These are phyloP conservation scores for Cryptococcus wingfieldii DNA, from an alignment of 1,284 basidiomycete species.

Conservation along the genomic window DNA sequence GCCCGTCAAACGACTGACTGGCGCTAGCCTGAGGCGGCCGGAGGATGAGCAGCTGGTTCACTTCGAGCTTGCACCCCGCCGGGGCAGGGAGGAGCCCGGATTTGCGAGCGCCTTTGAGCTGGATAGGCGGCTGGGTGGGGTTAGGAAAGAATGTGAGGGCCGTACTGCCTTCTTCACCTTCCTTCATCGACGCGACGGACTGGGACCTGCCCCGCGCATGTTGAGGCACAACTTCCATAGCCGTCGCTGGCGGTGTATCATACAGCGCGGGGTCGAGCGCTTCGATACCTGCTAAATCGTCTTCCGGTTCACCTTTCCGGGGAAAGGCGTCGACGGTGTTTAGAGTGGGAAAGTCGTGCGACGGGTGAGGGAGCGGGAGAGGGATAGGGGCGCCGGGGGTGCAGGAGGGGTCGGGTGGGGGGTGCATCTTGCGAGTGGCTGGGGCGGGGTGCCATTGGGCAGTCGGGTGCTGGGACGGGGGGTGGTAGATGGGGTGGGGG, in stretches of 20 bases:
- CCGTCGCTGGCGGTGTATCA: not conserved
- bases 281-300: too few species aligned
- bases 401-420: not conserved
- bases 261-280: too few species aligned
- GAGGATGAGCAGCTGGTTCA: constrained; percentile 32
- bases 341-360: too few species aligned
- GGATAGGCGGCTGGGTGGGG: constrained; percentile 10
- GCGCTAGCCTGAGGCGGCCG: constrained; percentile 16
- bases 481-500: not conserved
- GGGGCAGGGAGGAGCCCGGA: constrained; percentile 16
- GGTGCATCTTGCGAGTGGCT: not conserved
- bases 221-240: not conserved
- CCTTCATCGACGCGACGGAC: not conserved
- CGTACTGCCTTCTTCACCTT: not conserved
- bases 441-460: not conserved
- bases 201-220: not conserved
- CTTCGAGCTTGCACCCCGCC: constrained; percentile 21
- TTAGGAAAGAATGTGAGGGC: constrained; percentile 8
- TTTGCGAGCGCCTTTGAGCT: constrained; percentile 8
- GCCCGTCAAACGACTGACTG: not conserved
- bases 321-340: too few species aligned
- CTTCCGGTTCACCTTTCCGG: too few species aligned
- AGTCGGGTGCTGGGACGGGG: not conserved
- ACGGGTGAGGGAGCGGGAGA: too few species aligned
- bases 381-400: not conserved